These are phyloP conservation scores for Plantago elongata DNA, from an alignment of 257 asterid genomes.

Conservation along the genomic window DNA sequence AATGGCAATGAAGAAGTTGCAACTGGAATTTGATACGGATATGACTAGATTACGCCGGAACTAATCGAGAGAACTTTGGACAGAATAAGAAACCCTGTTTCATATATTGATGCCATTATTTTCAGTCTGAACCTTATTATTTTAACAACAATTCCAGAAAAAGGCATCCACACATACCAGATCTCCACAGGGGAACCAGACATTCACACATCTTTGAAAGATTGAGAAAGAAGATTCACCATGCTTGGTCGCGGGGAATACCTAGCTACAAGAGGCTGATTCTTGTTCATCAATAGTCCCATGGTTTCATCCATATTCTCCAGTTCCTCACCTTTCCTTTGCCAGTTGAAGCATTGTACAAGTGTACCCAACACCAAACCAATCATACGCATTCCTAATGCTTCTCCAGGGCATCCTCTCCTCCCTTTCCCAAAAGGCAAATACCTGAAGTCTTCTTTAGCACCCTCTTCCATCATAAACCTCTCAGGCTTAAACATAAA, in stretches of 20 bases:
- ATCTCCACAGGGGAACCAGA: not conserved
- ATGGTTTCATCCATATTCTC: slow-evolving; percentile 2
- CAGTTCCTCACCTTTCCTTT: not conserved
- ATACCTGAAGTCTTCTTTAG: slow-evolving; percentile 4
- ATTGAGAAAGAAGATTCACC: slow-evolving; percentile 8
- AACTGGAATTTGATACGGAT: no score
- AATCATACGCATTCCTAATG: not conserved
- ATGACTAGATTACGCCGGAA: no score
- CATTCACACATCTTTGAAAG: not conserved
- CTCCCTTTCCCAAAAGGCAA: slow-evolving; percentile 10
- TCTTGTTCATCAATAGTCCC: not conserved
- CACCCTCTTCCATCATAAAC: not conserved
- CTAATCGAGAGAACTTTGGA: no score
- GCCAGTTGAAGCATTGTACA: slow-evolving; percentile 2
- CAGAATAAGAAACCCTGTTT: no score
- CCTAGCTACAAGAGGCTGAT: not conserved
- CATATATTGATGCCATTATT: no score
- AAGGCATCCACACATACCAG: no score
- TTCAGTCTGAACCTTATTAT: no score
- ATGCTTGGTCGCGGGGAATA: slow-evolving; percentile 1
- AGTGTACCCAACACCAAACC: slow-evolving; percentile 8
- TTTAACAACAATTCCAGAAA: no score
- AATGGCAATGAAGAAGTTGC: no score
- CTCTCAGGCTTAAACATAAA: slow-evolving; percentile 11
- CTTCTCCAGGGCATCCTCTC: slow-evolving; percentile 9